phyloP scores from a whole-genome alignment of 768 basidiomycete species.

The Cubamyces sp. region DNA sequence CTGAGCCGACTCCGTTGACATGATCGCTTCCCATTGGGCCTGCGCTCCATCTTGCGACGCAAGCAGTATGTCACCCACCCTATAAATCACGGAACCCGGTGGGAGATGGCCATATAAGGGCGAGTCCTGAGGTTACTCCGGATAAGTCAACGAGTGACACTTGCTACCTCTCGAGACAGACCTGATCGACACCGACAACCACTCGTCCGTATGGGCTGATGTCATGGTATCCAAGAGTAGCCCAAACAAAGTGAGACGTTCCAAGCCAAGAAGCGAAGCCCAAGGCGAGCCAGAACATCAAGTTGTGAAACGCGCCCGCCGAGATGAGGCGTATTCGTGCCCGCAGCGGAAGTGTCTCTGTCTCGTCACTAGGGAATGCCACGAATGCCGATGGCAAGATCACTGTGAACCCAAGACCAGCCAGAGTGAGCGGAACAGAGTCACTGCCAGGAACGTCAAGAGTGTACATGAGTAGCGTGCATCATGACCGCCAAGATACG shows the following conservation, averaged over 20 bases:
- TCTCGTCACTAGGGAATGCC: constrained; percentile 50
- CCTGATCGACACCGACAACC: constrained; percentile 57
- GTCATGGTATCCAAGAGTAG: constrained; percentile 54
- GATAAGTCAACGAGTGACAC: not conserved
- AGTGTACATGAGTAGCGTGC: not conserved
- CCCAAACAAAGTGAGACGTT: constrained; percentile 21
- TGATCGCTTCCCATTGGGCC: constrained; percentile 53
- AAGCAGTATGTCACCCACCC: constrained; percentile 65
- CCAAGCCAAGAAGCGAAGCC: constrained; percentile 38
- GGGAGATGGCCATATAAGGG: constrained; percentile 60
- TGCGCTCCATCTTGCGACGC: constrained; percentile 30
- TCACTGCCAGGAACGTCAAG: constrained; percentile 48
- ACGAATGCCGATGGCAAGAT: constrained; percentile 81
- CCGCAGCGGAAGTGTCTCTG: constrained; percentile 26
- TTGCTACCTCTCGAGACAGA: constrained; percentile 38
- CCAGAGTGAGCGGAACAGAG: constrained; percentile 59
- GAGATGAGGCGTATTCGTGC: constrained; percentile 65
- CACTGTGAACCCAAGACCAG: constrained; percentile 63
- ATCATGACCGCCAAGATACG: not conserved
- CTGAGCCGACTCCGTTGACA: constrained; percentile 31
- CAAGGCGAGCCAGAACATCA: constrained; percentile 59
- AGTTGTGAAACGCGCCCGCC: constrained; percentile 81
- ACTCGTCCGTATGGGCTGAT: constrained; percentile 54
- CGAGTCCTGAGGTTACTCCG: constrained; percentile 50
- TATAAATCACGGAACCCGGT: constrained; percentile 61